Percentiles rank a stretch among this genome's conserved stretches.
Evolutionary conservation across 805 yeast genomes (phyloP).

Genomic region (Alloascoidea africana): DNA sequence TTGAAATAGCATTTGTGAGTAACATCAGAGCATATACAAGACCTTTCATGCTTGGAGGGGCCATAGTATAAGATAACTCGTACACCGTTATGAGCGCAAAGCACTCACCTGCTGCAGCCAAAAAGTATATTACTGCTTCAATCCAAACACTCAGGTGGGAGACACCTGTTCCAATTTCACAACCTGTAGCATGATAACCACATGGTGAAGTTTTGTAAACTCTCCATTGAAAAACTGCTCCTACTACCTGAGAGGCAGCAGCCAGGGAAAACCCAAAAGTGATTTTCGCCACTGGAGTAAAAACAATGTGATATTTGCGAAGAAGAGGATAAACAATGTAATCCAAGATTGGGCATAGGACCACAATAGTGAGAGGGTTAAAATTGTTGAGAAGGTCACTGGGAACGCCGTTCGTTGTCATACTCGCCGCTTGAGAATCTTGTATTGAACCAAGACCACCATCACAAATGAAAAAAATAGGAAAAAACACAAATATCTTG

Average conservation of each 20-base stretch:
- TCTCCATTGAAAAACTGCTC: conserved; percentile 33
- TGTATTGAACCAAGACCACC: conserved; percentile 27
- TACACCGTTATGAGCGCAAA: conserved; percentile 35
- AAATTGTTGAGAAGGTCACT: conserved; percentile 40
- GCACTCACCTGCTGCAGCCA: conserved; percentile 37
- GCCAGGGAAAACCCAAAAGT: conserved; percentile 32
- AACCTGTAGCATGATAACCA: conserved; percentile 21
- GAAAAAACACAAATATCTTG: conserved; percentile 45
- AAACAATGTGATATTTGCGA: conserved; percentile 25
- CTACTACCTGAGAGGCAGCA: conserved; percentile 30
- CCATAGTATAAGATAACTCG: conserved; percentile 36
- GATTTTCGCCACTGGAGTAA: conserved; percentile 29
- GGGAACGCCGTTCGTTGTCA: conserved; percentile 37
- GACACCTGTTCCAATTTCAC: conserved; percentile 15
- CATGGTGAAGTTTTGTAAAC: conserved; percentile 36
- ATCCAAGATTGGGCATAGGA: conserved; percentile 35
- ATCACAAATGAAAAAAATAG: conserved; percentile 37
- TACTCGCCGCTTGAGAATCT: conserved; percentile 38
- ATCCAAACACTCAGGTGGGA: conserved; percentile 21
- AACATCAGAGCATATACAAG: conserved; percentile 26
- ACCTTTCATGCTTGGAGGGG: conserved; percentile 35
- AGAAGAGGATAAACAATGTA: conserved; percentile 29
- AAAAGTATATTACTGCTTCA: conserved; percentile 19
- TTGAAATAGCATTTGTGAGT: conserved; percentile 28
- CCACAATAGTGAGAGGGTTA: conserved; percentile 37